These are phyloP conservation scores for Coemansia sp. DNA, from an alignment of 192 early-diverging fungal species.

Conservation along the genomic window DNA sequence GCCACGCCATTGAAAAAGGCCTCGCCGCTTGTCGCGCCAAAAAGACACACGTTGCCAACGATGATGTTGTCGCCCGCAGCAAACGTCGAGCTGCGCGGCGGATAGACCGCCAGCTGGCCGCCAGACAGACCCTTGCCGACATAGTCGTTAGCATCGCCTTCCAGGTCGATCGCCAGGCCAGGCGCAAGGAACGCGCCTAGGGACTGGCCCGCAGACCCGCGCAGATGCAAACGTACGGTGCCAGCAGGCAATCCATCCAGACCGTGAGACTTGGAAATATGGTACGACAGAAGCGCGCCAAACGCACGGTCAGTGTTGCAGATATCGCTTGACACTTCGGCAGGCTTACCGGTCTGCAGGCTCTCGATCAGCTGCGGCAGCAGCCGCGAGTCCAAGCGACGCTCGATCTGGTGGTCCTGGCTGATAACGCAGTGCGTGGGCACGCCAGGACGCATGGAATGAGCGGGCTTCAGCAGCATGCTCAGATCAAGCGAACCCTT, in stretches of 20 bases:
- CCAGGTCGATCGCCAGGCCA: constrained; percentile 86
- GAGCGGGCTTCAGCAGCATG: constrained; percentile 85
- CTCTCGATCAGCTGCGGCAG: constrained; percentile 79
- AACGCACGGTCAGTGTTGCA: constrained; percentile 95
- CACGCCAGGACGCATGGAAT: constrained; percentile 80
- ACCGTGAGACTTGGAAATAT: constrained; percentile 74
- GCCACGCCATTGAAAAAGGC: constrained; percentile 92
- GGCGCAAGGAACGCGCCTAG: constrained; percentile 90
- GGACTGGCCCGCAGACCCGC: constrained; percentile 94
- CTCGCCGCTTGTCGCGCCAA: constrained; percentile 90
- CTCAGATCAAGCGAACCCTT: constrained; percentile 87
- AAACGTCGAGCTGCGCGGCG: constrained; percentile 76
- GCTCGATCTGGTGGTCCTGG: constrained; percentile 87
- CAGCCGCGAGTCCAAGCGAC: constrained; percentile 82
- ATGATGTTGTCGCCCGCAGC: constrained; percentile 86
- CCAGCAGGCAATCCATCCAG: constrained; percentile 80
- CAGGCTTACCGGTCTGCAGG: constrained; percentile 57
- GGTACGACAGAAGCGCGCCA: constrained; percentile 88
- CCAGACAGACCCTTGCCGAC: constrained; percentile 98
- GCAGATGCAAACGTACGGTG: constrained; percentile 82
- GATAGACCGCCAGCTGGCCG: constrained; percentile 84
- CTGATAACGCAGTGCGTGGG: constrained; percentile 76
- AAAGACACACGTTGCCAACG: constrained; percentile 96
- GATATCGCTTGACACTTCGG: constrained; percentile 62
- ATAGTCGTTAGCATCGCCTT: constrained; percentile 99